phyloP scores from a whole-genome alignment of 2,329 filamentous ascomycete genomes.

The Colletotrichum siamense region DNA sequence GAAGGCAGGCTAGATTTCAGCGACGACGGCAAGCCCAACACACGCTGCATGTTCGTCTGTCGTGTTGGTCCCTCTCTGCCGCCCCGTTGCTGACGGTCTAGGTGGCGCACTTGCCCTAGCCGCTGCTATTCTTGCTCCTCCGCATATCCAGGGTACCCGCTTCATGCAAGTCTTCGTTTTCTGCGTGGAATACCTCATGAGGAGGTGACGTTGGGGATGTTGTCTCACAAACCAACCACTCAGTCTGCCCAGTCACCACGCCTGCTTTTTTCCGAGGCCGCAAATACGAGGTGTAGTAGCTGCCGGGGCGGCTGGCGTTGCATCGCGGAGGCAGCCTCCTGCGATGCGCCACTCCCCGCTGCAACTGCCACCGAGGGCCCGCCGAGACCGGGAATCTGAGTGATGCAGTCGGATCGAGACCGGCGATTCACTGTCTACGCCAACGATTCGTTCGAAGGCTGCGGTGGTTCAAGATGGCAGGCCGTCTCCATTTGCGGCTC shows the following conservation, averaged over 20 bases:
- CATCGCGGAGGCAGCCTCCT: conserved; percentile 1
- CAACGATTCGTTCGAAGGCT: neutral
- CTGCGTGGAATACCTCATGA: neutral
- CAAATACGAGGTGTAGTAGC: conserved; percentile 17
- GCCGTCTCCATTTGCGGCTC: neutral
- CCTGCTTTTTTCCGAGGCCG: neutral
- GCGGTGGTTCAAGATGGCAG: neutral
- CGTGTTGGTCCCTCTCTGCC: neutral
- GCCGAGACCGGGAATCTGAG: neutral
- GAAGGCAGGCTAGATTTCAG: neutral
- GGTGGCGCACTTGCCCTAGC: neutral
- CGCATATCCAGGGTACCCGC: neutral
- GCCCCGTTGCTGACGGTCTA: neutral
- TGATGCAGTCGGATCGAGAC: neutral
- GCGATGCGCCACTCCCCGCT: neutral
- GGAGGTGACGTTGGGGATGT: neutral
- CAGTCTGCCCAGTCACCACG: neutral
- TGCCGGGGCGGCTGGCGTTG: conserved; percentile 6
- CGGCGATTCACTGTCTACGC: neutral
- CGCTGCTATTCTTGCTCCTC: neutral
- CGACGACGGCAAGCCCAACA: neutral
- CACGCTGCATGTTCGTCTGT: neutral
- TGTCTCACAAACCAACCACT: conserved; percentile 7
- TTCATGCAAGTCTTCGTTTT: neutral
- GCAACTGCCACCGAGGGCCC: neutral